A percentile compares a stretch with the other conserved stretches of the same genome.
phyloP scores from a whole-genome alignment of 805 yeast species.

The Monosporozyma solicola region DNA sequence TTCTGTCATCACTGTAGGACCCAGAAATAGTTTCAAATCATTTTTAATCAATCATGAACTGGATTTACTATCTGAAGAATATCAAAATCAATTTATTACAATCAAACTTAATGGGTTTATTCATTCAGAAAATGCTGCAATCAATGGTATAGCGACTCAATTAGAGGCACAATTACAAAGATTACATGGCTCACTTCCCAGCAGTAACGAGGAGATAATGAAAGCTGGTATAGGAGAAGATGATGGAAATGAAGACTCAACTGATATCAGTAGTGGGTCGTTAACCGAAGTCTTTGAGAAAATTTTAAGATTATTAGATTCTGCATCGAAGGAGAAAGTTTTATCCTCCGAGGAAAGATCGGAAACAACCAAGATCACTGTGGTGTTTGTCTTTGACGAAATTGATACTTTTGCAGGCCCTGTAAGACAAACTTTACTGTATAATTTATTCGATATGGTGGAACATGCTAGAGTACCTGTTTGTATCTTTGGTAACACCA shows the following conservation, averaged over 20 bases:
- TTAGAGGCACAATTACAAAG: slow-evolving; percentile 43
- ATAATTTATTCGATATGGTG: slow-evolving; percentile 80
- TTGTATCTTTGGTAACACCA: slow-evolving; percentile 71
- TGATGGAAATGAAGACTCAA: background rate
- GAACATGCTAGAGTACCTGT: slow-evolving; percentile 64
- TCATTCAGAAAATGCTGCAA: slow-evolving; percentile 68
- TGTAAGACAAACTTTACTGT: slow-evolving; percentile 72
- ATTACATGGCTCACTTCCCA: slow-evolving; percentile 18
- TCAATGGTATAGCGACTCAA: slow-evolving; percentile 80
- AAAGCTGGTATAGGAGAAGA: background rate
- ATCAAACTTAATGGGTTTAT: slow-evolving; percentile 61
- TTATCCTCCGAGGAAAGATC: slow-evolving; percentile 10
- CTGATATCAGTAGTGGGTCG: slow-evolving; percentile 40
- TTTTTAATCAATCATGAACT: slow-evolving; percentile 52
- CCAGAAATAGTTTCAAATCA: slow-evolving; percentile 71
- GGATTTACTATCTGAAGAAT: slow-evolving; percentile 32
- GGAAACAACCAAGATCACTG: slow-evolving; percentile 37
- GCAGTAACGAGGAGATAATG: slow-evolving; percentile 5
- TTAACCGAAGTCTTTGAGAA: slow-evolving; percentile 53
- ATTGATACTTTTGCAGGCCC: slow-evolving; percentile 68
- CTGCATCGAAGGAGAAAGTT: slow-evolving; percentile 8
- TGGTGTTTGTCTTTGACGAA: slow-evolving; percentile 77
- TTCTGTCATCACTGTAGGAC: slow-evolving; percentile 73
- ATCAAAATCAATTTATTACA: slow-evolving; percentile 45
- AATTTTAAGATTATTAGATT: slow-evolving; percentile 45